Evolutionary conservation across 2,329 filamentous ascomycete species (phyloP), one percentile per base, ranked within the genome.

Genomic region (Lachnellula hyalina): DNA sequence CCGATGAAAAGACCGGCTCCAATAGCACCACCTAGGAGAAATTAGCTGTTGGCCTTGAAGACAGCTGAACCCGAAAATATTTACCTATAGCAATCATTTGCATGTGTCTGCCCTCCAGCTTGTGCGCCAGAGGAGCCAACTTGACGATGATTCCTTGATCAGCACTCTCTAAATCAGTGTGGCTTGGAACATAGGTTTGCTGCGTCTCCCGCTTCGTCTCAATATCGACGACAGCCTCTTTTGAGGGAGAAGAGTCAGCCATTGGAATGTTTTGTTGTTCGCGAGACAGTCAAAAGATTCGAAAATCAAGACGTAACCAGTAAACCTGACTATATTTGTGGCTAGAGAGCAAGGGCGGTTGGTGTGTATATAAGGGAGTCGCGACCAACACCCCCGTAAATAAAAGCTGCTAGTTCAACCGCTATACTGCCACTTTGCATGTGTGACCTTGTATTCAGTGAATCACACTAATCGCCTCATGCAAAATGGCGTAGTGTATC

Each of bases 1-100:
- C 85, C 85, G 65, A 90, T 85, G 62, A 90, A 87, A 51, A 90
- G 76, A 71, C 86, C 87, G 11, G 63, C 89, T 52, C 83, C 86
- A 58, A 90, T 84, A 60, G 86, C 85, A 53, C 74, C 74, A 64
- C 60, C 60, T 60, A 6, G 15, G 44, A 15, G 15, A 3, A 28
- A 47, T 51, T 36, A 50, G 46, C 38, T 42, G 34, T 42, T 5
- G 32, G n/a, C 34, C 34, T 6, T n/a, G 15, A 38, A 23, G 4
- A 12, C 28, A 14, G 36, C 41, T 15, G 38, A 46, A 34, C 15
- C 19, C 19, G 19, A 23, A 15, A 19, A 15, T 7, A 9, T 15
- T 17, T 32, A 57, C 74, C 73, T 51, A 77, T 75, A 53, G 74
- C 74, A 67, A 75, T 75, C 74, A 75, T 76, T 65, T 77, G 74